A percentile compares a stretch with the other conserved stretches of the same genome.
These are phyloP conservation scores for Metschnikowia lochheadii DNA, from an alignment of 805 yeast species.

Conservation along the genomic window DNA sequence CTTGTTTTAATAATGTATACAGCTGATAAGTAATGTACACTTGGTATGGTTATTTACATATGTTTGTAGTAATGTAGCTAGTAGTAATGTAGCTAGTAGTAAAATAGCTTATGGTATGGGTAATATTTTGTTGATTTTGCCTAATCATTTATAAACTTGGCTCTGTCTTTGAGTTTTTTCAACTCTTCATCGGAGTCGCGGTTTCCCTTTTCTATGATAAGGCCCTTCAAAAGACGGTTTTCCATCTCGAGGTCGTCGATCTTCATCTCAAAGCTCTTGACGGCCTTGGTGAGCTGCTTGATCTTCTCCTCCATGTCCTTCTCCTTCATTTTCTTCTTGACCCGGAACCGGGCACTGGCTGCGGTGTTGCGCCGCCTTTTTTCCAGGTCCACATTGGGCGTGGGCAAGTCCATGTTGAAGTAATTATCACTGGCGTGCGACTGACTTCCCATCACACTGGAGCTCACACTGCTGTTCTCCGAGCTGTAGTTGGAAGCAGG, in stretches of 20 bases:
- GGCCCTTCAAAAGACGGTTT: conserved; percentile 51
- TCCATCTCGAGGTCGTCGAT: conserved; percentile 59
- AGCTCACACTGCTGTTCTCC: conserved; percentile 10
- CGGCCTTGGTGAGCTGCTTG: conserved; percentile 39
- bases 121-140: too few relatives aligned
- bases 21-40: too few relatives aligned
- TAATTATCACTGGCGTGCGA: neutral
- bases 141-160: neutral
- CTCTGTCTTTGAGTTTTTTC: conserved; percentile 28
- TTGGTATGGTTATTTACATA: too few relatives aligned
- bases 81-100: too few relatives aligned
- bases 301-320: conserved; percentile 53
- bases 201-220: conserved; percentile 52
- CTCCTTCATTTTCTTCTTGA: conserved; percentile 58
- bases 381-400: conserved; percentile 30
- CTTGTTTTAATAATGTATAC: too few relatives aligned
- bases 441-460: conserved; percentile 7
- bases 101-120: too few relatives aligned
- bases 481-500: conserved; percentile 16
- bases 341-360: conserved; percentile 62
- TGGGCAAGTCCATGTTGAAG: neutral
- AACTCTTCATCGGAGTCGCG: conserved; percentile 39
- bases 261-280: conserved; percentile 42
- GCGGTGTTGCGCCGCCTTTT: conserved; percentile 59
- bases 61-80: too few relatives aligned